Percentiles rank a stretch among this genome's conserved stretches.
phyloP scores from a whole-genome alignment of 2,329 filamentous ascomycete genomes.

The Trichophyton verrucosum region DNA sequence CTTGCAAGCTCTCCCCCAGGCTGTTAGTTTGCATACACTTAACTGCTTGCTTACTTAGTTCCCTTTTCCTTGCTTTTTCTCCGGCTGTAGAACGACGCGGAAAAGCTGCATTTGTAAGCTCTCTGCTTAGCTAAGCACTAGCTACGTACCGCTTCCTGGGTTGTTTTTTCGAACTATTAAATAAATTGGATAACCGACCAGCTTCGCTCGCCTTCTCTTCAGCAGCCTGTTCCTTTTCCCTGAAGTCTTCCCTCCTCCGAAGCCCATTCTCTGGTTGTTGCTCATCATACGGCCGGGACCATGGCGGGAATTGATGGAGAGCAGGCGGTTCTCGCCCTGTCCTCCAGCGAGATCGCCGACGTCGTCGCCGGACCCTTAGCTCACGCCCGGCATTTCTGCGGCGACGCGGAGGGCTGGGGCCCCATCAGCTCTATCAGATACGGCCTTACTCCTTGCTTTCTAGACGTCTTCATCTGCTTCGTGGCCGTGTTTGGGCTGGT shows the following conservation, averaged over 20 bases:
- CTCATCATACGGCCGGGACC: constrained; percentile 11
- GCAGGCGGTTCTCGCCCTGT: constrained; percentile 16
- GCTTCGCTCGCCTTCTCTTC: not conserved
- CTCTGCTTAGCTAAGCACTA: not conserved
- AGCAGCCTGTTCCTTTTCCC: not conserved
- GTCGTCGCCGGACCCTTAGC: constrained; percentile 15
- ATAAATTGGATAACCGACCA: not conserved
- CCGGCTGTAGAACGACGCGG: not conserved
- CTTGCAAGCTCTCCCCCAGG: not conserved
- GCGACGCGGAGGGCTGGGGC: constrained; percentile 89
- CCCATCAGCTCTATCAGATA: constrained; percentile 76
- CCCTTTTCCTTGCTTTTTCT: not conserved
- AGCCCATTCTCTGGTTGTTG: not conserved
- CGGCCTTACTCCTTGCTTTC: constrained; percentile 95
- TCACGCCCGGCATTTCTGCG: constrained; percentile 59
- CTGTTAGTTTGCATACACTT: not conserved
- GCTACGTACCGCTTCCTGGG: not conserved
- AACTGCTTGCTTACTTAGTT: too few species aligned
- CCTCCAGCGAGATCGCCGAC: constrained; percentile 10
- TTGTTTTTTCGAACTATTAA: not conserved
- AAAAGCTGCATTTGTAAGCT: not conserved
- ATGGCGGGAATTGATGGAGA: constrained; percentile 18
- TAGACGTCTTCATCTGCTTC: constrained; percentile 74
- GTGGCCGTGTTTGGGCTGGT: constrained; percentile 71
- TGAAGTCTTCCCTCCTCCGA: not conserved